A percentile compares a stretch with the other conserved stretches of the same genome.
Conservation (phyloP, 2,329 filamentous ascomycete species). For the Cordyceps farinosa region DNA sequence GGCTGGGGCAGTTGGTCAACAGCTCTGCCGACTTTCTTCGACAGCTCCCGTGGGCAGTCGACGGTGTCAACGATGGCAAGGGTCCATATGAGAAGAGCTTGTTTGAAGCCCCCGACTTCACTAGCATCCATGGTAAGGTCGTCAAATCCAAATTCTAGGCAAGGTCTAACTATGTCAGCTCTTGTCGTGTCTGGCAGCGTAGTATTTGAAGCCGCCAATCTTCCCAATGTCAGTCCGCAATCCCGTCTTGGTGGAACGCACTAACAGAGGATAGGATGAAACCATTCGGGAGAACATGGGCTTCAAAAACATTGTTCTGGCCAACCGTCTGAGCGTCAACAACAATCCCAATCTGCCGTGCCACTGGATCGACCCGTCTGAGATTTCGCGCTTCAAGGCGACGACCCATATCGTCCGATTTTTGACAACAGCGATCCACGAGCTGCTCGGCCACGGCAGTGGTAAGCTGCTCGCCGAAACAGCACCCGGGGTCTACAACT, state of each 20-base stretch:
- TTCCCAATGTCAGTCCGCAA: slow-evolving; percentile 1
- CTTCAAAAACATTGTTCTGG: slow-evolving; percentile 62
- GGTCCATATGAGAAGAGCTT: slow-evolving; percentile 66
- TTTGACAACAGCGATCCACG: slow-evolving; percentile 30
- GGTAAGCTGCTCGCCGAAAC: background rate
- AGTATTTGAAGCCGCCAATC: slow-evolving; percentile 1
- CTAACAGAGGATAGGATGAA: slow-evolving; percentile 37
- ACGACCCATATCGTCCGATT: slow-evolving; percentile 7
- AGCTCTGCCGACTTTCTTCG: slow-evolving; percentile 62
- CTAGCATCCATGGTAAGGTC: slow-evolving; percentile 61
- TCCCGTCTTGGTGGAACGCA: background rate
- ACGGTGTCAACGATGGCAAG: slow-evolving; percentile 31
- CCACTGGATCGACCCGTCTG: slow-evolving; percentile 3
- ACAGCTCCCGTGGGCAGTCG: slow-evolving; percentile 60
- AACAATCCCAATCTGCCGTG: slow-evolving; percentile 34
- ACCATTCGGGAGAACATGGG: slow-evolving; percentile 54
- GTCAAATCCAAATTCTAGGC: background rate
- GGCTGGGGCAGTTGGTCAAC: slow-evolving; percentile 59
- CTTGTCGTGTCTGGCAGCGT: slow-evolving; percentile 4
- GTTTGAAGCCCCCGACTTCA: slow-evolving; percentile 69
- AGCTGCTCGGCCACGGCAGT: background rate
- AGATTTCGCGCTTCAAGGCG: background rate
- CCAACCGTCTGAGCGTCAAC: slow-evolving; percentile 53
- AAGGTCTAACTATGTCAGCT: background rate
- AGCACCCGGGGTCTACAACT: background rate